phyloP scores from a whole-genome alignment of 2,329 filamentous ascomycete species.

The Cadophora luteo-olivacea region DNA sequence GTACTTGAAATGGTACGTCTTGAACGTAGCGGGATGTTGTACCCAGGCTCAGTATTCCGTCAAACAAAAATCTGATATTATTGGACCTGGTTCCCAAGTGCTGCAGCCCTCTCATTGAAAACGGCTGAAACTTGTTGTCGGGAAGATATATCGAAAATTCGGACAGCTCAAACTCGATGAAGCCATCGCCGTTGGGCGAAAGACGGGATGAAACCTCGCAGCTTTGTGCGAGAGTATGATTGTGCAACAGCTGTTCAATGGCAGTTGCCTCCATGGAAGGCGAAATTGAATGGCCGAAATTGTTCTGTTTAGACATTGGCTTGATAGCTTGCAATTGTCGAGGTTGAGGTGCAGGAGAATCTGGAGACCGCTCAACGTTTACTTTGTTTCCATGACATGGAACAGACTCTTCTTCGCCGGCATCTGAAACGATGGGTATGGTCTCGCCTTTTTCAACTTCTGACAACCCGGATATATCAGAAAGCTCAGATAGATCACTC shows the following conservation, averaged over 20 bases:
- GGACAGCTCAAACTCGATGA: conserved; percentile 57
- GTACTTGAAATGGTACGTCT: conserved; percentile 58
- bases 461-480: neutral
- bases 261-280: conserved; percentile 9
- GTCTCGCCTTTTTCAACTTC: neutral
- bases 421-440: neutral
- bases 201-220: neutral
- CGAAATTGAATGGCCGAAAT: neutral
- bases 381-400: neutral
- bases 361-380: neutral
- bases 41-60: conserved; percentile 62
- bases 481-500: neutral
- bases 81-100: conserved; percentile 51
- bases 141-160: conserved; percentile 64
- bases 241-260: conserved; percentile 25
- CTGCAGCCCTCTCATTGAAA: conserved; percentile 63
- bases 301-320: neutral
- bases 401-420: neutral
- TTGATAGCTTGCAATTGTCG: neutral
- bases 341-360: neutral
- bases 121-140: conserved; percentile 42
- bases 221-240: neutral
- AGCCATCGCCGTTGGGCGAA: conserved; percentile 16
- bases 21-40: conserved; percentile 55
- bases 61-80: conserved; percentile 52